These are phyloP conservation scores for Nakaseomyces sp. DNA, from an alignment of 1,139 yeast species.

Conservation along the genomic window DNA sequence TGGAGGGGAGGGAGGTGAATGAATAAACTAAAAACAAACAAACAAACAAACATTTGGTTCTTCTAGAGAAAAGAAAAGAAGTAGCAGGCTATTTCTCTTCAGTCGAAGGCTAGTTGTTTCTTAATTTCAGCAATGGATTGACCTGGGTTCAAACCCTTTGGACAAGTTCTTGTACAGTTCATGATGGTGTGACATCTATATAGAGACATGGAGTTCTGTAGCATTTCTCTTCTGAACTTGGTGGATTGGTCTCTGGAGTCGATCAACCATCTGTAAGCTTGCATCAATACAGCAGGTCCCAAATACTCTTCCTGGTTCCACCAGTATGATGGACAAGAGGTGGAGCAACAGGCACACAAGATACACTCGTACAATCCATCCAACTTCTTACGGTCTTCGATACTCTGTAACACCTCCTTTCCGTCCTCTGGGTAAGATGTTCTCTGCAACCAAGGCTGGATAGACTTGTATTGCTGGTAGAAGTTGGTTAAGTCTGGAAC, in stretches of 20 bases:
- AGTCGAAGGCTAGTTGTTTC: slow-evolving; percentile 75
- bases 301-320: slow-evolving; percentile 99
- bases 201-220: slow-evolving; percentile 93
- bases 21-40: too few species aligned
- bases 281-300: slow-evolving; percentile 98
- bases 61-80: too few species aligned
- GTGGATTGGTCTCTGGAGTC: slow-evolving; percentile 95
- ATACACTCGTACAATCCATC: slow-evolving; percentile 98
- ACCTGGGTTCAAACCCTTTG: slow-evolving; percentile 98
- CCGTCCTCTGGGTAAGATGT: slow-evolving; percentile 77
- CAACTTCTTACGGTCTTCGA: slow-evolving; percentile 90
- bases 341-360: slow-evolving; percentile 97
- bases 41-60: background rate
- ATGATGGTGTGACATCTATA: slow-evolving; percentile 98
- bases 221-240: slow-evolving; percentile 70
- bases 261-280: slow-evolving; percentile 97
- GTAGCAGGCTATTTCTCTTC: too few species aligned
- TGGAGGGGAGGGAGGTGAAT: too few species aligned
- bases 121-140: slow-evolving; percentile 94
- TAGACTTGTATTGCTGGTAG: slow-evolving; percentile 96
- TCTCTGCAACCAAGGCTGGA: slow-evolving; percentile 93
- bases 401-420: slow-evolving; percentile 82
- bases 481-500: slow-evolving; percentile 97
- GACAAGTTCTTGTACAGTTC: slow-evolving; percentile 98
- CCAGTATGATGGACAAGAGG: slow-evolving; percentile 99